Evolutionary conservation across 129 eudicot species (phyloP), one percentile per base, ranked within the genome.

Genomic region (Solidago caesia): DNA sequence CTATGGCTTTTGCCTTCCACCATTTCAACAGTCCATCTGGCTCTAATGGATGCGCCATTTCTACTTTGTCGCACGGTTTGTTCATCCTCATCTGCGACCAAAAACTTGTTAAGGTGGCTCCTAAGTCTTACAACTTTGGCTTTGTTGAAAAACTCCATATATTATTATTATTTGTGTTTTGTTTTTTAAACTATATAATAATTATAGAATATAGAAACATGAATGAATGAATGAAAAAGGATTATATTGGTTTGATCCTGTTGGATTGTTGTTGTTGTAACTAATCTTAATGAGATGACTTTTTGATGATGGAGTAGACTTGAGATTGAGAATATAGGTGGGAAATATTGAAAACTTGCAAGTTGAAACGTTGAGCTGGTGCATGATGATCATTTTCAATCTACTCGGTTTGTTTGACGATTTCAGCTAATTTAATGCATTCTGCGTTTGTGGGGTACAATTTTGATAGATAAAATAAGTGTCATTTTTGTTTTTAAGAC

Each of bases 81-180:
- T 63, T 87, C 75, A 52, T 89, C 98, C 14, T 89, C 87, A 27
- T 87, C 88, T 21, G 96, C 98, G 4, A 77, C 67, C 2, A 92
- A 53, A 81, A 78, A 92, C 80, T 87, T 92, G 86, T 79, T 75
- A 52, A 80, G 96, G 75, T 92, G 96, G 82, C 91, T 83, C 43
- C 82, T 83, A 29, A 92, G 93, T 52, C 84, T 75, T 13, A 92
- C 82, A n/a, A 86, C 73, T 81, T 77, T 92, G 39, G 95, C 91
- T 14, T 83, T 79, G 85, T 77, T 81, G 82, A 92, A 89, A 51
- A 90, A 84, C 69, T 90, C 92, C 96, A 90, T 90, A 33, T 0
- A 5, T 26, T 57, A 12, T 26, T 57, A 12, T 59, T 11, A 4
- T 29, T 3, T 61, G 58, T 21, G 5, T 10, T 29, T 29, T 21